Base-by-base conservation (phyloP, 164 flowering plant genomes). In the Vitis cinerea region DNA sequence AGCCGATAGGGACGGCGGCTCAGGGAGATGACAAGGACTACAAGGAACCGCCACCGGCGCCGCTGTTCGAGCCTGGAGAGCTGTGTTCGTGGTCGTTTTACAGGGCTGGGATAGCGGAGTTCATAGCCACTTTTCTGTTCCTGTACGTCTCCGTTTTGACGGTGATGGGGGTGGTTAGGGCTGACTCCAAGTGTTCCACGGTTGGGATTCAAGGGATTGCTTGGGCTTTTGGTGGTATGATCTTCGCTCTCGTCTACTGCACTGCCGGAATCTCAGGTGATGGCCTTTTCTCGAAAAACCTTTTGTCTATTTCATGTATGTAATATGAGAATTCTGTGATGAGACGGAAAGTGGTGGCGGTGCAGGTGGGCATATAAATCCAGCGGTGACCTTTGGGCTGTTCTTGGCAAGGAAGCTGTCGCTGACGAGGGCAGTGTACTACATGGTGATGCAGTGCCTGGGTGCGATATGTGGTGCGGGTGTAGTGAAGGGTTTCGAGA, bases 31-130 rank as follows among this genome's bases (percentile, higher is more conserved):
- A 70, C 57, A 83, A 79, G 84, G 84, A 83, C 79, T 84, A 84
- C 81, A 74, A 55, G 71, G 87, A 84, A 73, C 85, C 87, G 27
- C 85, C 85, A 3, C 83, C 85, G 49, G 87, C 87, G 27, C 87
- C 83, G 66, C 69, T 82, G 56, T 82, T 84, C 68, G 87, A 84
- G 83, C 82, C 85, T 0, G 67, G 72, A 1, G 85, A 84, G 75
- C 77, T 84, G 23, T 50, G 72, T 3, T 84, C 87, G 0, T 84
- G 87, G 87, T 84, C 85, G 13, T 92, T 92, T 59, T 90, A 88
- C 83, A 77, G 97, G 67, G 97, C 97, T 14, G 97, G 97, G 10
- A 88, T 92, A 16, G 97, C 95, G 9, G 97, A 90, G 82, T 90
- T 92, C 73, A 65, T 87, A 70, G 97, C 95, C 55, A 92, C 97